phyloP scores from a whole-genome alignment of 2,329 filamentous ascomycete genomes.

The Pseudogymnoascus sp. region DNA sequence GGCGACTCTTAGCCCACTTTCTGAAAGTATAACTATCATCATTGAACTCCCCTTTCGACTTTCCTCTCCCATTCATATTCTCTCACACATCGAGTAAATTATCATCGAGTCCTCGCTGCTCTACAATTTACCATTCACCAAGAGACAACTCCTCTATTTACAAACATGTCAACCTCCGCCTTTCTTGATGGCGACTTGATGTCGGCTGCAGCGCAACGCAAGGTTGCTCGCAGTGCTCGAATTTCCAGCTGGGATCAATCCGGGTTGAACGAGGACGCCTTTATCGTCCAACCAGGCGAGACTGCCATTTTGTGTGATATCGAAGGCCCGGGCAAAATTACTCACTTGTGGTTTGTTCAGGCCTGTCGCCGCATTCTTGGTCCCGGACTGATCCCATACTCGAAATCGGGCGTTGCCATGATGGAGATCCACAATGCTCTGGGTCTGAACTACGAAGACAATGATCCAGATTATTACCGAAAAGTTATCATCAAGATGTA shows the following conservation, averaged over 20 bases:
- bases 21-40: background rate
- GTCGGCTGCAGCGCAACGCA: conserved; percentile 17
- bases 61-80: background rate
- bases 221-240: conserved; percentile 23
- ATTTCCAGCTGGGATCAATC: conserved; percentile 27
- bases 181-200: conserved; percentile 1
- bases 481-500: conserved; percentile 31
- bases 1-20: background rate
- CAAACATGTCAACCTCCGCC: background rate
- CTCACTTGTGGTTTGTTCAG: conserved; percentile 28
- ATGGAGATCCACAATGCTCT: conserved; percentile 28
- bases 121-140: background rate
- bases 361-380: conserved; percentile 29
- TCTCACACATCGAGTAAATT: background rate
- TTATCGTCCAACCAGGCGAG: conserved; percentile 27
- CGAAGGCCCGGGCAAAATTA: conserved; percentile 28
- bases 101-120: background rate
- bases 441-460: conserved; percentile 28
- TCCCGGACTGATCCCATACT: conserved; percentile 28
- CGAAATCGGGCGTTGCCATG: conserved; percentile 30
- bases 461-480: conserved; percentile 30
- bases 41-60: background rate
- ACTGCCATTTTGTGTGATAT: conserved; percentile 25
- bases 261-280: conserved; percentile 28
- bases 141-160: background rate